These are phyloP conservation scores for Dothideomycetes sp. DNA, from an alignment of 2,329 filamentous ascomycete species.

Conservation along the genomic window DNA sequence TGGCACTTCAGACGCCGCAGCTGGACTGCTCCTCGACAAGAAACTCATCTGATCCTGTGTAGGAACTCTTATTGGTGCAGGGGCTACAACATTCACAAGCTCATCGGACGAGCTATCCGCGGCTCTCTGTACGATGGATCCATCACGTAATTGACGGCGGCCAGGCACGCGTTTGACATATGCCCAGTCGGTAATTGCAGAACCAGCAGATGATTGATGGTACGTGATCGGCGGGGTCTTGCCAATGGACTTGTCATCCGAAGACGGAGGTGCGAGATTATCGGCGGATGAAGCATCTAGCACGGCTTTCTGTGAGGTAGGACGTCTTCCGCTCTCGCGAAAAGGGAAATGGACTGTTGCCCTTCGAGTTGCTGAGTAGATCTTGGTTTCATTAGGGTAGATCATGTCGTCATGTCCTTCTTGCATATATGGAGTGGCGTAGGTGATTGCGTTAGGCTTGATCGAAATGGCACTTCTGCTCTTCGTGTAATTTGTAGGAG, in stretches of 20 bases:
- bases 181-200: constrained; percentile 3
- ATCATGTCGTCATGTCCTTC: no score
- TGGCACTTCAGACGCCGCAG: neutral
- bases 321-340: neutral
- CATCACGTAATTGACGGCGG: neutral
- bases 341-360: neutral
- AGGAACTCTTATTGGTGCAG: neutral
- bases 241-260: constrained; percentile 2
- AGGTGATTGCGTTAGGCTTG: constrained; percentile 3
- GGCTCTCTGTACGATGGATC: no score
- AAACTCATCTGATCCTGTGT: neutral
- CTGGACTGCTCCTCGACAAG: neutral
- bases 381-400: neutral
- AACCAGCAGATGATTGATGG: neutral
- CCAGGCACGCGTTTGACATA: neutral
- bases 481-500: constrained; percentile 7
- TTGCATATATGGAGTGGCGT: no score
- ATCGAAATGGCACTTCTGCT: constrained; percentile 4
- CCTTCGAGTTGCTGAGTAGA: no score
- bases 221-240: constrained; percentile 7
- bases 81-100: neutral
- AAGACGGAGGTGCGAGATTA: neutral
- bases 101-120: neutral
- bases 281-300: neutral
- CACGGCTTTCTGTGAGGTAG: neutral